Evolutionary conservation across 805 yeast species (phyloP), one percentile per base, ranked within the genome.

Genomic region (Lipomyces yamadae): DNA sequence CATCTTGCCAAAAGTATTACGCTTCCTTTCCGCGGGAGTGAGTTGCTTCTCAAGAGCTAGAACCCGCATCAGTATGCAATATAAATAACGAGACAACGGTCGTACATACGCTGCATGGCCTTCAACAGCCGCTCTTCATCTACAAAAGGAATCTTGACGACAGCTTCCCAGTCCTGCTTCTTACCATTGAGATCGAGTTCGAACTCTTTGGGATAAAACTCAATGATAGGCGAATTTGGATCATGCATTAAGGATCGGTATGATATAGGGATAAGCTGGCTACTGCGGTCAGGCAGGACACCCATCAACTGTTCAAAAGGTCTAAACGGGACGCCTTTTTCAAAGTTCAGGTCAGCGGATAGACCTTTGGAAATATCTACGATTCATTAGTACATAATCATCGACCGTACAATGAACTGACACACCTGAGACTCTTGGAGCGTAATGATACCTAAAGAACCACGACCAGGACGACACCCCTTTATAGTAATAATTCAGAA

Each of bases 251-350:
- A 81, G 2, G 88, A 84, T 8, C 67, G 85, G 77, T 89, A 90
- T 24, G 86, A 86, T 6, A 82, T 76, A 0, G 99, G 98, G 74
- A 95, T 86, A 72, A 95, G 83, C 57, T 82, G 81, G 62, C 85
- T 86, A 3, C 98, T 92, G 81, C 98, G 87, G 30, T 94, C 97
- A 0, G 99, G 99, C 71, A 95, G 81, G 30, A 95, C 99, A 24
- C 97, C 94, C 99, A 94, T 95, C 73, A 95, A 84, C 80, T 95
- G 99, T 77, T 95, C 94, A 78, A 91, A 94, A 10, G 99, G 99
- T 67, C 81, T 85, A 81, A 95, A 92, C 0, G 99, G 99, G 3
- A 76, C 76, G 5, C 96, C 93, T 70, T 82, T 77, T 15, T 88
- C 86, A 73, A 93, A 92, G 67, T 83, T 79, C 63, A 85, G 84